phyloP scores from a whole-genome alignment of 1,284 basidiomycete species.

The Anthracocystis panici-leucophaei region DNA sequence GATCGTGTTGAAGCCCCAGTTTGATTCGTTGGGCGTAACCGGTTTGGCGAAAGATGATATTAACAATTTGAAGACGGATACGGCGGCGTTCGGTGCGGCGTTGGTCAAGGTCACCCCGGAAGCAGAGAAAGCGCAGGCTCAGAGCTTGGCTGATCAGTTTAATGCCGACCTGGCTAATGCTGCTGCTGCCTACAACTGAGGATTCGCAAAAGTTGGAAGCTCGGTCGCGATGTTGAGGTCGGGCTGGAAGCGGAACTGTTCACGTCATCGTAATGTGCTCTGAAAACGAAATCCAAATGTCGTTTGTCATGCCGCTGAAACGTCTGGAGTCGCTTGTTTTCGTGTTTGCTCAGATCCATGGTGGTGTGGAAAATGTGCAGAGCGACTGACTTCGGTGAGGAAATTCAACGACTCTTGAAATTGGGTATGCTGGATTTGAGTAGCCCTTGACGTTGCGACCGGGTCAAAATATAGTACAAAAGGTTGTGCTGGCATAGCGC shows the following conservation, averaged over 20 bases:
- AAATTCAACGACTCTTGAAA: background rate
- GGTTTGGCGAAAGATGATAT: constrained; percentile 11
- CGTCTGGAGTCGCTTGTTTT: too few relatives aligned
- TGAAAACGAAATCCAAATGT: too few relatives aligned
- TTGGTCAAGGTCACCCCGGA: constrained; percentile 9
- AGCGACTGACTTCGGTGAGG: too few relatives aligned
- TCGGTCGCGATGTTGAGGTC: too few relatives aligned
- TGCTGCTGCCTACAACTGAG: constrained; percentile 19
- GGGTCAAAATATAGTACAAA: background rate
- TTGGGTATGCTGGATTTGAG: background rate
- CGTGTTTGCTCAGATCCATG: too few relatives aligned
- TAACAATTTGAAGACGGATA: constrained; percentile 18
- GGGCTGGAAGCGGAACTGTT: too few relatives aligned
- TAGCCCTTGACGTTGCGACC: background rate
- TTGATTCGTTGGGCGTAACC: constrained; percentile 15
- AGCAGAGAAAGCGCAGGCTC: constrained; percentile 7
- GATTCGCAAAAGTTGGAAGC: background rate
- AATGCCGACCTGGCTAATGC: constrained; percentile 24
- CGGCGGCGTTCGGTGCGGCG: constrained; percentile 13
- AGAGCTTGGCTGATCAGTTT: constrained; percentile 22
- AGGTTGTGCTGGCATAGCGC: background rate
- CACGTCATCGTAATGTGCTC: too few relatives aligned
- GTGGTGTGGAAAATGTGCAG: too few relatives aligned
- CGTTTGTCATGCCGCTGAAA: too few relatives aligned
- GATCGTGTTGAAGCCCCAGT: constrained; percentile 24